Conservation (phyloP, 2,329 filamentous ascomycete genomes). For the Calycina herbarum region DNA sequence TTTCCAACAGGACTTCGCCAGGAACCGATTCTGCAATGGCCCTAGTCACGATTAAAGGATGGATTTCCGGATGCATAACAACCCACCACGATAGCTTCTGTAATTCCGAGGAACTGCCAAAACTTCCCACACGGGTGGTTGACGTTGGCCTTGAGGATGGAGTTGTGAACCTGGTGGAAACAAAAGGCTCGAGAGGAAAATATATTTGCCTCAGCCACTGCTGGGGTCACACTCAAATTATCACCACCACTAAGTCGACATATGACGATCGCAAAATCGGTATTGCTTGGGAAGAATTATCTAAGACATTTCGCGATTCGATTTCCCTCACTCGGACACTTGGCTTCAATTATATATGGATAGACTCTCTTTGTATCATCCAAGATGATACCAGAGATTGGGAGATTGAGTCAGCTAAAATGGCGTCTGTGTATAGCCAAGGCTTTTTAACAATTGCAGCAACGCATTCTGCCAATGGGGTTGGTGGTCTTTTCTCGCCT, state of each 20-base stretch:
- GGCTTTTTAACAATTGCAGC: constrained; percentile 22
- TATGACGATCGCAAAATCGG: constrained; percentile 8
- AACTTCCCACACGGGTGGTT: not conserved
- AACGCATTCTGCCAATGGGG: constrained; percentile 12
- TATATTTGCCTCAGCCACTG: constrained; percentile 20
- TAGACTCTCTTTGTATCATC: too few species aligned
- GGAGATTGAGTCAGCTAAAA: constrained; percentile 21
- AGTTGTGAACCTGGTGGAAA: constrained; percentile 5
- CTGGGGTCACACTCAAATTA: constrained; percentile 17
- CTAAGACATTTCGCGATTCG: constrained; percentile 33
- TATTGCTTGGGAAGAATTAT: constrained; percentile 19
- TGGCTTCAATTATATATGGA: constrained; percentile 33
- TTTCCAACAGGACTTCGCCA: constrained; percentile 9
- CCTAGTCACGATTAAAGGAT: not conserved
- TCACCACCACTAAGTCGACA: constrained; percentile 7
- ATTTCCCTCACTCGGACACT: constrained; percentile 23
- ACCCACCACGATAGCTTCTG: not conserved
- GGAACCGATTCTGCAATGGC: constrained; percentile 6
- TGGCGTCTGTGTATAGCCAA: constrained; percentile 17
- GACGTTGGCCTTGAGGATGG: not conserved
- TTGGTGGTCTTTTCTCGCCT: constrained; percentile 11
- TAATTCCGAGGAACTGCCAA: not conserved
- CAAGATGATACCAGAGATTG: constrained; percentile 26
- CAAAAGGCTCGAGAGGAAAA: not conserved
- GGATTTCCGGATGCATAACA: not conserved